Percentiles rank a stretch among this genome's conserved stretches.
These are phyloP conservation scores for Neospora caninum DNA, from an alignment of 169 alveolate genomes.

Conservation along the genomic window DNA sequence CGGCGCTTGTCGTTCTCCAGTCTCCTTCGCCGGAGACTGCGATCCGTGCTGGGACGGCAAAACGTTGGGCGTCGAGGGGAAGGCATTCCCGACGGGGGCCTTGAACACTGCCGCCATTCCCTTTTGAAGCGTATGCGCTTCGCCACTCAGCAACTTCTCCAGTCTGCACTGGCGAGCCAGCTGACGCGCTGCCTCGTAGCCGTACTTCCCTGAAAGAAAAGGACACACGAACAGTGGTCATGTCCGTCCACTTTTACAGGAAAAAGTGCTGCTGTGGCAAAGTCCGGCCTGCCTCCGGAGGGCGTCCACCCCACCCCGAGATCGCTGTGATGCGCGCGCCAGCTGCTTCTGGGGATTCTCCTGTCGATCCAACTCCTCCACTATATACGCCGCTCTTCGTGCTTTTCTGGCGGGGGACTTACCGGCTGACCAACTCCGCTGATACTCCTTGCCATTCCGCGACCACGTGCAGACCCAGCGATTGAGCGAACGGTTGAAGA, in stretches of 20 bases:
- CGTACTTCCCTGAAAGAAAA: slow-evolving; percentile 43
- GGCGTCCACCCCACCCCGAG: too few species aligned
- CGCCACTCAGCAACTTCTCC: slow-evolving; percentile 56
- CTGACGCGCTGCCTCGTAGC: slow-evolving; percentile 57
- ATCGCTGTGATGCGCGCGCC: too few species aligned
- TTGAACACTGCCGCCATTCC: slow-evolving; percentile 59
- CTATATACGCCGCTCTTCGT: too few species aligned
- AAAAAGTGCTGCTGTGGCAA: too few species aligned
- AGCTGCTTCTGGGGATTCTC: too few species aligned
- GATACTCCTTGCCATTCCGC: slow-evolving; percentile 55
- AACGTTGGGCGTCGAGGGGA: background rate
- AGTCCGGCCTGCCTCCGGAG: too few species aligned
- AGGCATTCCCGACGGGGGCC: slow-evolving; percentile 8
- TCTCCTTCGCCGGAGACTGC: background rate
- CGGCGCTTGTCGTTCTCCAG: background rate
- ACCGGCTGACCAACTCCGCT: slow-evolving; percentile 62
- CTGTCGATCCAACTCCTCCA: too few species aligned
- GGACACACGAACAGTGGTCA: background rate
- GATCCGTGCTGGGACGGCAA: background rate
- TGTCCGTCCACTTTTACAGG: too few species aligned
- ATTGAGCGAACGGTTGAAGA: slow-evolving; percentile 56
- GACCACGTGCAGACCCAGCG: slow-evolving; percentile 64
- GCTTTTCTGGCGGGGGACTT: background rate
- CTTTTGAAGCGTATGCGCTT: slow-evolving; percentile 57
- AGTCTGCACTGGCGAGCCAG: slow-evolving; percentile 52